Base-by-base conservation (phyloP, 345 rosid species). In the Excoecaria cochinchinensis region DNA sequence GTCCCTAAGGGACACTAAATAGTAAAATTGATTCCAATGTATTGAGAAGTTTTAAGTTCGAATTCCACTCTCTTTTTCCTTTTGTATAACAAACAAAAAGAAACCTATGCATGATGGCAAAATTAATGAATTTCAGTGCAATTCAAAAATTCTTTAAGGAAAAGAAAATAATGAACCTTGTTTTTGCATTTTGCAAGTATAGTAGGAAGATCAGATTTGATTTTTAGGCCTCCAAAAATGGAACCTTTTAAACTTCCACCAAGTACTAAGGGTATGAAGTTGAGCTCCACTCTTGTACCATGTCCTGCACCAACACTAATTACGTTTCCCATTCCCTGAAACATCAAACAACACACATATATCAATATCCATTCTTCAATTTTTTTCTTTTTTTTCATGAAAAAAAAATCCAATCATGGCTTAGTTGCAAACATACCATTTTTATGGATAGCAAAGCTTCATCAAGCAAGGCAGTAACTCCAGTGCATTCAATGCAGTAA, bases 401-500 rank as follows among this genome's bases (percentile, higher is more conserved):
- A 31, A 4, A 44, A 44, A 44, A 44, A 44, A 6, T 6, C 48
- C 48, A 4, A 10, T 44, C 48, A 44, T 44, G 9, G 48, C 7
- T 5, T 19, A 62, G 66, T 1, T 13, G 2, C 31, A 31, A 31
- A 15, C 4, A 66, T 66, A 86, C 92, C 80, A 79, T n/a, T 80
- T 85, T 83, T 57, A 90, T 76, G 39, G 91, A 82, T 3, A 50
- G 56, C 0, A 91, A 72, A 17, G 90, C 89, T 65, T 91, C 75
- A 71, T 83, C 74, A 40, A 83, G 36, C 67, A 89, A 79, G 9
- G 72, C 24, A 0, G 80, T 21, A 12, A 50, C 79, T 4, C 91
- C 93, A 8, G 86, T 82, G 78, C 93, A 91, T 60, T 89, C 93
- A 56, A 91, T 78, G 84, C 91, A 78, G 58, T 79, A 88, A 71